Base-by-base conservation (phyloP, 208 protist species). In the Leishmania aethiopica region DNA sequence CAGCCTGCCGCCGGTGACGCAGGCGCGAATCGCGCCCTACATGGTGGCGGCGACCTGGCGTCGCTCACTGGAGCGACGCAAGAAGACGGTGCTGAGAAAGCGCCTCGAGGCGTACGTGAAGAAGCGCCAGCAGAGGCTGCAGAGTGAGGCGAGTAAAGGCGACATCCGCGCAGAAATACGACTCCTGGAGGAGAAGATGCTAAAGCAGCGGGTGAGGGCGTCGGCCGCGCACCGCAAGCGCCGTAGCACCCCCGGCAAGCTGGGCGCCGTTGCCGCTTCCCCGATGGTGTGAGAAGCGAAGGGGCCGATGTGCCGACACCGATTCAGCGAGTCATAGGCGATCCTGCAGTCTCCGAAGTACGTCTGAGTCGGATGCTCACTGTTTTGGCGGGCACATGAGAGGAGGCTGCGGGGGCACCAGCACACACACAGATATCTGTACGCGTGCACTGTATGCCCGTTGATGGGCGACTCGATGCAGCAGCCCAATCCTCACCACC, bases 1-100 rank as follows among this genome's bases (percentile, higher is more conserved):
- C 81, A 91, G 90, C 42, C 70, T 97, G 32, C 94, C 94, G 0
- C 35, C 80, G 1, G 89, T 96, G 60, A 79, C 79, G 64, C 42
- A 53, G 42, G 94, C 88, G 49, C 78, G 40, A n/a, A 83, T 94
- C 17, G 73, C 85, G 19, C 81, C 92, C 32, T 79, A 92, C 75
- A 93, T 96, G 79, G 76, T 97, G 17, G 83, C 88, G 2, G 91
- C 94, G 1, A 94, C 91, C 45, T 97, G 94, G 94, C 79, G 71
- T 0, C 87, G 90, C 55, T 55, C 70, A 0, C 86, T 87, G 6
- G 76, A 81, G 5, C 85, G 88, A 22, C 91, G 92, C 42, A 96
- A 96, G 86, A 84, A 83, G 42, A 75, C 75, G 51, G 73, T 90
- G 40, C 83, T 86, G n/a, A 59, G 75, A 51, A 86, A 75, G 47